Base-by-base conservation (phyloP, 306 rosid genomes). In the Quercus alba region DNA sequence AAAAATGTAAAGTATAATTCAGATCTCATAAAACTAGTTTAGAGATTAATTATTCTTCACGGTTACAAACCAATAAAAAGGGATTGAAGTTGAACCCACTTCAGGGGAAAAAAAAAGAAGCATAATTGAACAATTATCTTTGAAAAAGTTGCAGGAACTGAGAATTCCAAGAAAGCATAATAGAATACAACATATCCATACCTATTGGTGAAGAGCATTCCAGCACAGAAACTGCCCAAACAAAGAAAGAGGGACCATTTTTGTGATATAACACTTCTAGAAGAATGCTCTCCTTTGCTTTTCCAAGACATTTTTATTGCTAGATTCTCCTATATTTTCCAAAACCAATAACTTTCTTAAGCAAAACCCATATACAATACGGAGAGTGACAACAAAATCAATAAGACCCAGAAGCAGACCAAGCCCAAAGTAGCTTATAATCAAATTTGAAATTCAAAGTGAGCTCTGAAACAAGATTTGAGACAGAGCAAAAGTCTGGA, bases 151-250 rank as follows among this genome's bases (percentile, higher is more conserved):
- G 25, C 46, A 41, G 26, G 31, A 85, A 74, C 54, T 52, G 56
- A 14, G 72, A 67, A 3, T 3, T 31, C 30, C 5, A 57, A 28
- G 14, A 17, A 66, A 23, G 10, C 61, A 55, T 19, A 73, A 74
- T 57, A 72, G 3, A 18, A 44, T 5, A 63, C 56, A 73, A 75
- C 67, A 70, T 21, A 73, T 54, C 26, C 56, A 52, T 64, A 95
- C 99, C 98, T 91, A 83, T 88, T 89, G 52, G 97, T 93, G 91
- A 96, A 93, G 81, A 93, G 64, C 93, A 96, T 80, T 52, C 99
- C 99, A 76, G 88, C 90, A 86, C 96, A 93, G 83, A 96, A 96
- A 83, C 98, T 78, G 78, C 88, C 88, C 12, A 96, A 62, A 86
- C 99, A 96, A 3, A 96, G 91, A 31, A 95, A 86, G 72, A 95